Conservation (phyloP, 768 basidiomycete genomes). For the Podaxis sp. region DNA sequence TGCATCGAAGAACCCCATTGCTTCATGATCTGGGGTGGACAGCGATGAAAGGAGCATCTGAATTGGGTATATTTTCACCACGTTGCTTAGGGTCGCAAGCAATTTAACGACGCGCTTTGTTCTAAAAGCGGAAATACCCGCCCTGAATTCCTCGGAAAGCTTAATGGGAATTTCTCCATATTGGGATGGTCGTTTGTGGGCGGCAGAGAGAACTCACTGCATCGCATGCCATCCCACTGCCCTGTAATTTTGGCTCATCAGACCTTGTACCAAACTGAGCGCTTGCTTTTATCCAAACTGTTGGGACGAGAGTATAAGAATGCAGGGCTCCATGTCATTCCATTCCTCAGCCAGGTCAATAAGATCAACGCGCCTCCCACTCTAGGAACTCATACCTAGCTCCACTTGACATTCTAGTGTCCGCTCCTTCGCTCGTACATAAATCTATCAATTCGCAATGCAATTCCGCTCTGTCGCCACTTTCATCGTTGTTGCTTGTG, state of each 20-base stretch:
- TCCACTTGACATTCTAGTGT: slow-evolving; percentile 1
- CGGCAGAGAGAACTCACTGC: neutral
- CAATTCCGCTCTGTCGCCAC: neutral
- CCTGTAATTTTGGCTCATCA: neutral
- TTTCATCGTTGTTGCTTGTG: slow-evolving; percentile 6
- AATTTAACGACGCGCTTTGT: neutral
- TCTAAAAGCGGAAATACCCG: neutral
- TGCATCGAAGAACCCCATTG: neutral
- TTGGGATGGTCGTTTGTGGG: slow-evolving; percentile 9
- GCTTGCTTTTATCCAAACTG: neutral
- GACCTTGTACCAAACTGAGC: slow-evolving; percentile 7
- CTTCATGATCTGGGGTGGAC: neutral
- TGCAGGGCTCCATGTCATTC: neutral
- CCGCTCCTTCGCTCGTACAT: neutral
- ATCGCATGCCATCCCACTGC: neutral
- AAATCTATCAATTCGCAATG: neutral
- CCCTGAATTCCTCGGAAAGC: neutral
- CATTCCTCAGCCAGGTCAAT: slow-evolving; percentile 6
- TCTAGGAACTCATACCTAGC: neutral
- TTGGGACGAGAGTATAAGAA: slow-evolving; percentile 4
- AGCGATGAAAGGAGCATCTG: neutral
- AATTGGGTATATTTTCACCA: neutral
- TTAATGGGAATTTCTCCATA: neutral
- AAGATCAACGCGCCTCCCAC: neutral
- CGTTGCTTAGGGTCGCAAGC: neutral